phyloP scores from a whole-genome alignment of 2,329 filamentous ascomycete species.

The Laburnicola sp. region DNA sequence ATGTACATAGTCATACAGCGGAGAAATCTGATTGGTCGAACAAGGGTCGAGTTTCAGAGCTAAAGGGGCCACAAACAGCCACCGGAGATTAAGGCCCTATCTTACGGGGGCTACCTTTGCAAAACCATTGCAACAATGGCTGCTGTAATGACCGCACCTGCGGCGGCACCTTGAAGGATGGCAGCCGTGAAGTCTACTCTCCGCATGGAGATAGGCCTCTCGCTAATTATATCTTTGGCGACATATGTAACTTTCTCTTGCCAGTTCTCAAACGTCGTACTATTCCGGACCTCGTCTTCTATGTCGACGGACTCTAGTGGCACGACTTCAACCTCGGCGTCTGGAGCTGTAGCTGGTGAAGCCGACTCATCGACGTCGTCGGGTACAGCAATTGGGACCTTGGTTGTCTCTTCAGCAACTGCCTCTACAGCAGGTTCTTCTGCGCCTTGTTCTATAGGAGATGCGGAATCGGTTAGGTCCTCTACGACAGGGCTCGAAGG shows the following conservation, averaged over 20 bases:
- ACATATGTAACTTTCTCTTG: slow-evolving; percentile 24
- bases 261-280: slow-evolving; percentile 21
- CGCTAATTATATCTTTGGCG: slow-evolving; percentile 48
- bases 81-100: not conserved
- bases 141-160: slow-evolving; percentile 44
- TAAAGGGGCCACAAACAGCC: not conserved
- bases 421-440: slow-evolving; percentile 11
- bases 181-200: slow-evolving; percentile 52
- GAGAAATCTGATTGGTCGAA: not conserved
- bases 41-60: not conserved
- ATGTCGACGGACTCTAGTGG: slow-evolving; percentile 22
- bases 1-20: slow-evolving; percentile 4
- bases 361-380: slow-evolving; percentile 10
- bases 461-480: slow-evolving; percentile 2
- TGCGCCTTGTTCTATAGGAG: not conserved
- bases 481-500: not conserved
- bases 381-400: slow-evolving; percentile 5
- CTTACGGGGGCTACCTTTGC: slow-evolving; percentile 5
- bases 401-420: slow-evolving; percentile 8
- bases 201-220: slow-evolving; percentile 49
- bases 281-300: slow-evolving; percentile 18
- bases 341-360: slow-evolving; percentile 5
- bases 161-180: slow-evolving; percentile 50
- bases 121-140: slow-evolving; percentile 29
- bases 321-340: slow-evolving; percentile 14